Base-by-base conservation (phyloP, 148 eudicot species). In the Talinum fruticosum region DNA sequence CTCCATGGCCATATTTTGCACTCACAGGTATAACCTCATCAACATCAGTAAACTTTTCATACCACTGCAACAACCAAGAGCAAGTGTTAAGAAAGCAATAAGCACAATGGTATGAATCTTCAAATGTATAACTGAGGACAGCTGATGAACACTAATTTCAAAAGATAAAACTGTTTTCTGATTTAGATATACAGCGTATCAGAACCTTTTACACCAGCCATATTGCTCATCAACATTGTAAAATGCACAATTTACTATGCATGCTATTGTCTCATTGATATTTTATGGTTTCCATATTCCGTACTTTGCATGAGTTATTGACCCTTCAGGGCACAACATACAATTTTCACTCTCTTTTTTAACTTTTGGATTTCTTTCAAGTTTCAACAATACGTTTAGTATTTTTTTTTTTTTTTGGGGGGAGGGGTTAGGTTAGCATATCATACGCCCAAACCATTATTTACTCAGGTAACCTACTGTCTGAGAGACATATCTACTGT, bases 21-120 rank as follows among this genome's bases (percentile, higher is more conserved):
- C 99, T 96, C 79, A 96, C 99, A 67, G 99, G 99, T 79, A 96
- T 96, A 37, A 96, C 99, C 67, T 93, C 99, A 72, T 96, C 99
- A 62, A 89, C 97, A 82, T 90, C 93, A 29, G 97, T 91, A 79
- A 88, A 89, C 79, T 96, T 96, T 83, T 96, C 97, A 69, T 91
- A 93, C 97, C 97, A 96, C 99, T 96, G 85, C 80, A 86, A 80
- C 75, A 78, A 74, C 32, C 41, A 78, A 5, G 24, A 57, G 30
- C 28, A 7, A 28, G 71, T 33, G 38, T 82, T 23, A 77, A 71
- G 53, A 5, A 77, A 66, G 30, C 19, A 66, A 64, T 30, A 64
- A 53, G 54, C 10, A 64, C 35, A n/a, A 24, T 24, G 37, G 26
- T 23, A 72, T 2, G 14, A 34, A 10, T 41, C 59, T 51, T 32